Percentiles rank a stretch among this genome's conserved stretches.
Evolutionary conservation across 1,139 yeast genomes (phyloP).

Genomic region (Taphrina flavorubra): DNA sequence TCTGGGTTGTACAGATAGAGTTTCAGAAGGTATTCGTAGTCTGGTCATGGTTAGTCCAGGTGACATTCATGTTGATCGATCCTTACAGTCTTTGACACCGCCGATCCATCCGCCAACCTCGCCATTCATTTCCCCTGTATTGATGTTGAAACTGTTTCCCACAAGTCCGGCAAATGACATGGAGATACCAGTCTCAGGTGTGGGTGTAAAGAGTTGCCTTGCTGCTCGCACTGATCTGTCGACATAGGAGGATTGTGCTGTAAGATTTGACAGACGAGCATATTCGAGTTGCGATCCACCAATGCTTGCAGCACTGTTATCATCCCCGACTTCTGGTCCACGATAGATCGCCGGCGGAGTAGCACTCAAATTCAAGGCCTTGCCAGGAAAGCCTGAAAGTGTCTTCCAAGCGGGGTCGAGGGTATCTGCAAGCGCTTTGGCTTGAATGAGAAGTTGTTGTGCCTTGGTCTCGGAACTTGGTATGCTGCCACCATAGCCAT

Average conservation of each 20-base stretch:
- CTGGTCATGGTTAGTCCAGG: not conserved
- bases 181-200: constrained; percentile 51
- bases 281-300: constrained; percentile 86
- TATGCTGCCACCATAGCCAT: constrained; percentile 6
- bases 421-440: constrained; percentile 68
- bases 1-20: constrained; percentile 62
- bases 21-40: constrained; percentile 82
- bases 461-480: constrained; percentile 54
- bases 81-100: constrained; percentile 69
- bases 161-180: constrained; percentile 69
- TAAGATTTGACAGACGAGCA: constrained; percentile 75
- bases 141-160: constrained; percentile 78
- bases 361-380: constrained; percentile 41
- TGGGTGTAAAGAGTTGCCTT: constrained; percentile 63
- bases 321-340: constrained; percentile 67
- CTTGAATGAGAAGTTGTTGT: constrained; percentile 67
- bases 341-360: constrained; percentile 57
- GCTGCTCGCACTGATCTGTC: constrained; percentile 73
- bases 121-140: constrained; percentile 48
- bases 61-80: not conserved
- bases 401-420: constrained; percentile 73
- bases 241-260: constrained; percentile 82
- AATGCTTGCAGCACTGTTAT: constrained; percentile 81
- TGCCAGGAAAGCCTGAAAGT: constrained; percentile 62
- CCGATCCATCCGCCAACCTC: constrained; percentile 19